These are phyloP conservation scores for Solanum aculeatissimum DNA, from an alignment of 305 asterid genomes.

Conservation along the genomic window DNA sequence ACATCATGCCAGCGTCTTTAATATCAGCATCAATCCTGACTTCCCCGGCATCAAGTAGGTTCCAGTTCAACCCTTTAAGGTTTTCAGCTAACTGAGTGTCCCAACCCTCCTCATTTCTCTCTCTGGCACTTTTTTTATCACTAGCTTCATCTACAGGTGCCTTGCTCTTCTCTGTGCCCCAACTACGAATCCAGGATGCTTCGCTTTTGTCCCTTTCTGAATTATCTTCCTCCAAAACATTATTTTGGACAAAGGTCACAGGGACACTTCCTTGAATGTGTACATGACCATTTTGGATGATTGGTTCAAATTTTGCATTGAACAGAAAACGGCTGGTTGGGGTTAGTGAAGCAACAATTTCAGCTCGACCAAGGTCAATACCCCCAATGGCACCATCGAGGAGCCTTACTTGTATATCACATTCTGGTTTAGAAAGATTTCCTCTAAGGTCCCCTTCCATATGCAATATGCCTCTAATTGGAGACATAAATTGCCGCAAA, in stretches of 20 bases:
- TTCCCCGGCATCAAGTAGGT: conserved; percentile 91
- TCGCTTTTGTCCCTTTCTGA: conserved; percentile 61
- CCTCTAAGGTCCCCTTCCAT: conserved; percentile 99
- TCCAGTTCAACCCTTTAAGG: conserved; percentile 95
- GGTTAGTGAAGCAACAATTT: conserved; percentile 95
- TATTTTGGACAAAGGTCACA: conserved; percentile 60
- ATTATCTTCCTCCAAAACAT: conserved; percentile 55
- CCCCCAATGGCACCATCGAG: conserved; percentile 97
- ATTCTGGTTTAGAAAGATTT: conserved; percentile 91
- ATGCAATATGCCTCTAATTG: conserved; percentile 90
- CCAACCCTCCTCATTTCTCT: conserved; percentile 89
- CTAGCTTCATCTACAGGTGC: conserved; percentile 48
- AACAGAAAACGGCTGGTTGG: conserved; percentile 84
- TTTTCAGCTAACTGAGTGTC: conserved; percentile 80
- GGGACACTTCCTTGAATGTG: conserved; percentile 98
- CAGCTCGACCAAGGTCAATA: conserved; percentile 96
- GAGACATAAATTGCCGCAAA: conserved; percentile 78
- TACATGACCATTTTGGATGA: conserved; percentile 84
- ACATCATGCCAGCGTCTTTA: conserved; percentile 98
- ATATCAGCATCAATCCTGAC: conserved; percentile 97
- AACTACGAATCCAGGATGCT: conserved; percentile 58
- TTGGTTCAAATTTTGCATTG: conserved; percentile 93
- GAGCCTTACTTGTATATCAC: conserved; percentile 98
- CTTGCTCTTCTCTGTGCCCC: conserved; percentile 66
- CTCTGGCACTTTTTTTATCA: conserved; percentile 70